Evolutionary conservation across 169 alveolate species (phyloP).

Genomic region (Toxoplasma gondii): DNA sequence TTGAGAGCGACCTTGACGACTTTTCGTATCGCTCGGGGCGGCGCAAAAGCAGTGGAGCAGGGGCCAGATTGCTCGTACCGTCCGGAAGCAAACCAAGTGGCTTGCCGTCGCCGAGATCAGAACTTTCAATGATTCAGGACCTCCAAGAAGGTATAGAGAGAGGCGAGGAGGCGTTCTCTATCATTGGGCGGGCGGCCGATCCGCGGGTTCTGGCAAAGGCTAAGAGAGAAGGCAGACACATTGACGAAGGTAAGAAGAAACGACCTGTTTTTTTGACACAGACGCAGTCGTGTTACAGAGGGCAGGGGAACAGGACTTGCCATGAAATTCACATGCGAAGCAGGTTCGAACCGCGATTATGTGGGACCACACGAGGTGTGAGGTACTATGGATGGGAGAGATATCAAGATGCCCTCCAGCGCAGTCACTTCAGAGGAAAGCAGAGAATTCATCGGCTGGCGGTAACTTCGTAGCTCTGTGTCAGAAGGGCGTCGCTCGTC

Average conservation of each 20-base stretch:
- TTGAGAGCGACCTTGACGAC: background rate
- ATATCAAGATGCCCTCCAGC: no score
- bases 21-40: background rate
- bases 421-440: no score
- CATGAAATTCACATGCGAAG: no score
- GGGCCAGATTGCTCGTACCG: background rate
- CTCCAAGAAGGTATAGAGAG: background rate
- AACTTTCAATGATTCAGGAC: background rate
- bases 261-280: background rate
- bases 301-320: no score
- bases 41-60: background rate
- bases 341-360: no score
- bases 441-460: no score
- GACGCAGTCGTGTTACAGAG: no score
- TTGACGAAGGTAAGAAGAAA: background rate
- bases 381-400: no score
- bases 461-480: no score
- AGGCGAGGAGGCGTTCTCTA: conserved; percentile 14
- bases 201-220: conserved; percentile 20
- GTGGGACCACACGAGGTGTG: no score
- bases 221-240: conserved; percentile 22
- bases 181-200: conserved; percentile 16
- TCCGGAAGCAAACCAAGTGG: background rate
- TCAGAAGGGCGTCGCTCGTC: no score
- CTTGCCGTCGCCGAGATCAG: background rate